Conservation (phyloP, 2,329 filamentous ascomycete genomes). For the Colletotrichum shisoi region DNA sequence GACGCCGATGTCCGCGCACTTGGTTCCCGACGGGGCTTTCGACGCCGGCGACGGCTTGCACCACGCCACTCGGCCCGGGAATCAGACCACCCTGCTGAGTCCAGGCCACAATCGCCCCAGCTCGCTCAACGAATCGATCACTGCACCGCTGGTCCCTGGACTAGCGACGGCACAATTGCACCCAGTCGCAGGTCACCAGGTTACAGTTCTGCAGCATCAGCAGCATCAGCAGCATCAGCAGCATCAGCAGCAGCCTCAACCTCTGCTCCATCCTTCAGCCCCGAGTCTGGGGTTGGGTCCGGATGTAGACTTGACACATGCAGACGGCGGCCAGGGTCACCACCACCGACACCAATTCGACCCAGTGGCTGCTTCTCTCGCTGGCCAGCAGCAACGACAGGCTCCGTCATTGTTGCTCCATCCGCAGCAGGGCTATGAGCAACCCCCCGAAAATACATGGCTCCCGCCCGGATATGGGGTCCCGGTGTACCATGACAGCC, state of each 20-base stretch:
- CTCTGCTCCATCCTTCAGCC: constrained; percentile 24
- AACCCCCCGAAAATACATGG: constrained; percentile 23
- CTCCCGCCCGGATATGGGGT: constrained; percentile 32
- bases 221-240: too few species aligned
- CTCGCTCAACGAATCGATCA: constrained; percentile 16
- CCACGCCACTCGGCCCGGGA: constrained; percentile 35
- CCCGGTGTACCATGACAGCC: constrained; percentile 20
- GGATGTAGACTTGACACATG: constrained; percentile 25
- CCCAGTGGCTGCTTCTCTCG: constrained; percentile 11
- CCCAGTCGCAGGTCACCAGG: constrained; percentile 8
- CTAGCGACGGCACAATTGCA: constrained; percentile 15
- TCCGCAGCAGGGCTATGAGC: constrained; percentile 25
- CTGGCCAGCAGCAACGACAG: constrained; percentile 15
- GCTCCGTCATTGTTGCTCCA: constrained; percentile 18
- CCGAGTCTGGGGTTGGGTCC: constrained; percentile 21
- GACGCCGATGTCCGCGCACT: constrained; percentile 35
- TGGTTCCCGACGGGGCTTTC: constrained; percentile 28
- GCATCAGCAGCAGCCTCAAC: constrained; percentile 10
- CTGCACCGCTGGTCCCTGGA: constrained; percentile 11
- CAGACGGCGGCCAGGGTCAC: constrained; percentile 24
- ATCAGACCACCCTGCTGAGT: constrained; percentile 32
- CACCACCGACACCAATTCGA: constrained; percentile 20
- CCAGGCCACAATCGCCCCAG: constrained; percentile 27
- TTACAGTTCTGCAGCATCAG: constrained; percentile 14
- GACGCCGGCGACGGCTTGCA: constrained; percentile 30